Evolutionary conservation across 169 alveolate genomes (phyloP).

Genomic region (Plasmodium coatneyi): DNA sequence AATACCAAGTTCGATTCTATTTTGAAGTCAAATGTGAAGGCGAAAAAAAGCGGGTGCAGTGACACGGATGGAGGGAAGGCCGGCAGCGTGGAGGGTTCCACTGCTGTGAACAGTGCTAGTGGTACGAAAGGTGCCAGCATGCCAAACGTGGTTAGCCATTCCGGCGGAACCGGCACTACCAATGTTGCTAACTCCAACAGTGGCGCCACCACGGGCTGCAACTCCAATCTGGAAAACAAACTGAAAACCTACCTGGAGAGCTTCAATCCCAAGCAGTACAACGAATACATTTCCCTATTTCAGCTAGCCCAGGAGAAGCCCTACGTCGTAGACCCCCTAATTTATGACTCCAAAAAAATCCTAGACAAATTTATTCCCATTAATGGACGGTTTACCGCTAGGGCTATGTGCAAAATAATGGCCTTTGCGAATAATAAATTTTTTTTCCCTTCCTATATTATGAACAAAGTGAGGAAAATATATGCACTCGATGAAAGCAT

Average conservation of each 20-base stretch:
- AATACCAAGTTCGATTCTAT: conserved; percentile 21
- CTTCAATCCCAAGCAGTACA: conserved; percentile 39
- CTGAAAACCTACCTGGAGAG: conserved; percentile 35
- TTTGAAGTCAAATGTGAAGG: neutral
- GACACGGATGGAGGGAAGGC: neutral
- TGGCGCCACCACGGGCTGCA: neutral
- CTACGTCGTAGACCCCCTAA: conserved; percentile 77
- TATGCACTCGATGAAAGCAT: conserved; percentile 74
- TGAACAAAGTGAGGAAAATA: conserved; percentile 41
- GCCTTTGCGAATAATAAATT: conserved; percentile 56
- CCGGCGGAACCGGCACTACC: neutral
- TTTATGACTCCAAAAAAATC: conserved; percentile 77
- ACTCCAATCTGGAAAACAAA: conserved; percentile 18
- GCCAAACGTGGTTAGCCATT: neutral
- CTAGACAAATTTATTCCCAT: conserved; percentile 78
- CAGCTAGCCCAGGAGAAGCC: conserved; percentile 73
- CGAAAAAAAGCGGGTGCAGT: neutral
- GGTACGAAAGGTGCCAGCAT: neutral
- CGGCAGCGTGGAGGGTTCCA: neutral
- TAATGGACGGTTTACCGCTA: conserved; percentile 78
- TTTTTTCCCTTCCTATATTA: conserved; percentile 71
- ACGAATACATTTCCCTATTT: conserved; percentile 73
- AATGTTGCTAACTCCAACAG: neutral
- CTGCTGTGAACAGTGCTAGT: neutral
- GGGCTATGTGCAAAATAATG: conserved; percentile 74